Conservation (phyloP, 176 grass and related monocot genomes). For the Carex cristatella region DNA sequence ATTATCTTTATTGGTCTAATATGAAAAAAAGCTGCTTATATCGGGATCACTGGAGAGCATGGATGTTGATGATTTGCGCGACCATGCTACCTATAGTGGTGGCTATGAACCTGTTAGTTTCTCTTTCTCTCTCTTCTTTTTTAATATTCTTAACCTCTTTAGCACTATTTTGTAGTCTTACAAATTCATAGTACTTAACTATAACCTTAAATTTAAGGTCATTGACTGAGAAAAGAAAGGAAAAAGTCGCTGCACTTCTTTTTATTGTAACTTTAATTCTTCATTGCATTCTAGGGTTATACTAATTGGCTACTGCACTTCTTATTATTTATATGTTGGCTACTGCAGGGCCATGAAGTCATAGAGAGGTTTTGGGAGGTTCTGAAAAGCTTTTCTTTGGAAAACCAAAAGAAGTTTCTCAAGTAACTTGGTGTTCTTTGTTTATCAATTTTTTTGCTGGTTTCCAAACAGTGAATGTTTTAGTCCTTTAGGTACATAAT, state of each 20-base stretch:
- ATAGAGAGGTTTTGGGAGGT: conserved; percentile 95
- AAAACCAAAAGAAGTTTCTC: conserved; percentile 90
- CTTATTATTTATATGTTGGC: neutral
- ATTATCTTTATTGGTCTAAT: conserved; percentile 1
- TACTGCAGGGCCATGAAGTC: conserved; percentile 73
- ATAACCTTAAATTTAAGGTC: conserved; percentile 2
- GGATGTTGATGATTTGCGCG: conserved; percentile 85
- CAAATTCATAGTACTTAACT: neutral
- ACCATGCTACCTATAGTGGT: conserved; percentile 77
- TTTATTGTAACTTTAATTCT: neutral
- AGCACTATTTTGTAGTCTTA: neutral
- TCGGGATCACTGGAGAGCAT: conserved; percentile 94
- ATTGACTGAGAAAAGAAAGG: neutral
- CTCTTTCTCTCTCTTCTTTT: neutral
- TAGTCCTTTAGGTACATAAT: neutral
- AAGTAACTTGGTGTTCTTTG: conserved; percentile 41
- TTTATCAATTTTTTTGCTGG: neutral
- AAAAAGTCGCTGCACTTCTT: neutral
- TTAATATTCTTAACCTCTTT: conserved; percentile 16
- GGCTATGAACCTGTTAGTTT: conserved; percentile 76
- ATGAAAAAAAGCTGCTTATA: conserved; percentile 77
- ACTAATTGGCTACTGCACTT: neutral
- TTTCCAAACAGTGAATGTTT: neutral
- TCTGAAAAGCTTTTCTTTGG: conserved; percentile 67
- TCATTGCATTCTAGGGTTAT: neutral